Base-by-base conservation (phyloP, 805 yeast genomes). In the Candida dendrica region DNA sequence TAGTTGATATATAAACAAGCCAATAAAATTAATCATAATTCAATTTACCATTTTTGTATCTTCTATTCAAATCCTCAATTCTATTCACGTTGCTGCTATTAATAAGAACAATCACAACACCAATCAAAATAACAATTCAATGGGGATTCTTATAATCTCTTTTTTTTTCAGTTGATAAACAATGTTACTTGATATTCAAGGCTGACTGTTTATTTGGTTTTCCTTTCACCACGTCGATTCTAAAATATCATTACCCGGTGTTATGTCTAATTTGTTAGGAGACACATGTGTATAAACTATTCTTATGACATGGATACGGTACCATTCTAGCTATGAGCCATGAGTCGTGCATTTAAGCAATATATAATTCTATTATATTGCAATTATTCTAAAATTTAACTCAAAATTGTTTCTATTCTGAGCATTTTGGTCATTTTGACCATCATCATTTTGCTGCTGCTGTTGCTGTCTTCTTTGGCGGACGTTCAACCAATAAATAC, bases 301-400 rank as follows among this genome's bases (percentile, higher is more conserved):
- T 24, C 27, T 8, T 24, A 10, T 24, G 27, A 24, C 27, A 10
- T 24, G 10, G 10, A 8, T 24, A 8, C 10, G n/a, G n/a, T n/a
- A n/a, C n/a, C n/a, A n/a, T n/a, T n/a, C n/a, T n/a, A n/a, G n/a
- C n/a, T n/a, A n/a, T n/a, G n/a, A 22, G 6, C 24, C 24, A 22
- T 22, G 8, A 22, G 24, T 22, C 6, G 24, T n/a, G n/a, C n/a
- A n/a, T 22, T 22, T 22, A 22, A 22, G 6, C 8, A 22, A 22
- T 22, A 6, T 22, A 22, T 22, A 22, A 14, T 6, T 30, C 17
- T 2, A 15, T 10, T 26, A 48, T 13, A 48, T 46, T 2, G 55
- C 53, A 16, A 50, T 35, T 17, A 51, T 37, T 10, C 55, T 44
- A 24, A 52, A 47, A n/a, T 51, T 45, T 16, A 49, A 34, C 29